Base-by-base conservation (phyloP, 306 rosid species). In the Purshia tridentata region DNA sequence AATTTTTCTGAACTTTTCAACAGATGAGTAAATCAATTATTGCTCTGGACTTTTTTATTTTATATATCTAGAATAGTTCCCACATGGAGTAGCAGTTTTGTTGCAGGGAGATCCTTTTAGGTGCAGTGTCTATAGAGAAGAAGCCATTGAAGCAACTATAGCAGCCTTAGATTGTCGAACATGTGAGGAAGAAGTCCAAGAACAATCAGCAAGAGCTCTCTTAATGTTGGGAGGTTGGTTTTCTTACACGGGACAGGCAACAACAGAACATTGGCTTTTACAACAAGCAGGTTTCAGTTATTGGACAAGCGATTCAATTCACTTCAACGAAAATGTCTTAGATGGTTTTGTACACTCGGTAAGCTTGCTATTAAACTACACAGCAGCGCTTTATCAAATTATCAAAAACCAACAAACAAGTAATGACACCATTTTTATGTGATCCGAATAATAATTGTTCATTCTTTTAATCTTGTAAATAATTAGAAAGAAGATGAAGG, bases 71-170 rank as follows among this genome's bases (percentile, higher is more conserved):
- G 81, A 76, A 77, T 70, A 73, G 78, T 83, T 87, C 69, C 81
- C 86, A 71, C 73, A 90, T 84, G 88, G 83, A 88, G 80, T 88
- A 85, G 88, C 88, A 87, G 93, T 80, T 76, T 76, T 85, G 72
- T 85, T 88, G 91, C 93, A 93, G 98, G 97, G 84, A 77, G 91
- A 88, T 74, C 79, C 87, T 76, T 67, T 73, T 67, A 82, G 77
- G 53, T 77, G 84, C 44, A 93, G 96, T 76, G 70, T 88, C 69
- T 88, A 84, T 74, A 87, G 98, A 83, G 86, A 83, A 83, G 98
- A 93, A 77, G 98, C 97, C 6, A 75, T 90, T 11, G 93, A 87
- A 37, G 83, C 90, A 35, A 48, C 90, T 47, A 86, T 84, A 80
- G 78, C 42, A 37, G 69, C 90, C 47, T 88, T 90, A 70, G 79